Base-by-base conservation (phyloP, 495 filamentous ascomycete species). In the Podospora didyma region DNA sequence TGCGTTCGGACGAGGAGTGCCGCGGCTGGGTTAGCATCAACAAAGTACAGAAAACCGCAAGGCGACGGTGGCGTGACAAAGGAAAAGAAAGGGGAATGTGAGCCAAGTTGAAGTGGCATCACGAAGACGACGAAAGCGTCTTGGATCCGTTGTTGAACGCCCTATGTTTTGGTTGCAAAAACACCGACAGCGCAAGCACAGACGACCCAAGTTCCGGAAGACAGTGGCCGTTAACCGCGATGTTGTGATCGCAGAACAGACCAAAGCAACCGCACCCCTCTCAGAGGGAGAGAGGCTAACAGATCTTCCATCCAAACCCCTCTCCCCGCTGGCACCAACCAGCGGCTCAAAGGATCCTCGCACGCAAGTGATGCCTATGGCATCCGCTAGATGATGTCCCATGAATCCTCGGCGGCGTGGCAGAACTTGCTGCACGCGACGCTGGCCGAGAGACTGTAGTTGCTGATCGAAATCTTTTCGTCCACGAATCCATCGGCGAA, bases 361-460 rank as follows among this genome's bases (percentile, higher is more conserved):
- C 12, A n/a, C 21, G 11, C 17, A 41, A 39, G 19, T 31, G 19
- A 42, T 51, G 46, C 39, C 5, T 5, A 16, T 14, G 39, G 7
- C 41, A 21, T 24, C 5, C 19, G 41, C 28, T 82, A 98, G 62
- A 96, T 82, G 60, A 98, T 90, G 62, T 91, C 85, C 94, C 94
- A 98, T 41, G 87, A 86, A 69, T 98, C 94, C 73, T 98, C 94
- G 26, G 92, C 94, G 46, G 94, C 94, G 73, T 98, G 94, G 75
- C 94, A 97, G 78, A 98, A 97, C 74, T 97, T 97, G 79, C 92
- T 95, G 79, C 94, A 98, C 34, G 94, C 94, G 28, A 98, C 93
- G 76, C 91, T 96, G 46, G 94, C 94, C 66, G 89, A 95, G 46
- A 98, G 80, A 72, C 89, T 96, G 83, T 88, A 98, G 72, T 96